phyloP scores from a whole-genome alignment of 2,329 filamentous ascomycete genomes.

The Penicillium sp. region DNA sequence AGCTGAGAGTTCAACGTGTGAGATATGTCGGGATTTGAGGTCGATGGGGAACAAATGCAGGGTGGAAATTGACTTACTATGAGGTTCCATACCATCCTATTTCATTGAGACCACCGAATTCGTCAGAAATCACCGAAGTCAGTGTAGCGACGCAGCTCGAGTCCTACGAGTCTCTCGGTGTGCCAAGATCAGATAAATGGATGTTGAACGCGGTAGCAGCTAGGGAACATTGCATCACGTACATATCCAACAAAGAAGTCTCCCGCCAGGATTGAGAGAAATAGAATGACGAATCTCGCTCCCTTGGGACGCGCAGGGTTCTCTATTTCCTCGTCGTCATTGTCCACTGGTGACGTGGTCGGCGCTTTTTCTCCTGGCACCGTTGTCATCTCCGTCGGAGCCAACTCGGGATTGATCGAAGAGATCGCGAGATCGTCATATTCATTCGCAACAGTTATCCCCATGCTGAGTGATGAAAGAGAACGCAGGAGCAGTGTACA shows the following conservation, averaged over 20 bases:
- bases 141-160: not conserved
- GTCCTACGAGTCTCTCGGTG: not conserved
- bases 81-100: constrained; percentile 45
- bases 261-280: not conserved
- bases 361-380: no score
- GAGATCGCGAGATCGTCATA: no score
- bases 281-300: not conserved
- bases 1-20: not conserved
- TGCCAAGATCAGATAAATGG: no score
- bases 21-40: not conserved
- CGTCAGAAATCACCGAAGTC: not conserved
- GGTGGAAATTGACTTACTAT: constrained; percentile 30
- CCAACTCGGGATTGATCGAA: no score
- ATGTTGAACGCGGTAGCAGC: no score
- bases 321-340: not conserved
- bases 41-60: not conserved
- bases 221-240: not conserved
- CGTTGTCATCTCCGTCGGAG: no score
- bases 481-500: no score
- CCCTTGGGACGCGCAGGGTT: not conserved
- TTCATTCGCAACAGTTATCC: no score
- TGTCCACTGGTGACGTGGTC: no score
- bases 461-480: no score
- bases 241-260: not conserved
- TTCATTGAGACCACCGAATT: constrained; percentile 33